A percentile compares a stretch with the other conserved stretches of the same genome.
phyloP scores from a whole-genome alignment of 2,329 filamentous ascomycete genomes.

The Paecilomyces sp. region DNA sequence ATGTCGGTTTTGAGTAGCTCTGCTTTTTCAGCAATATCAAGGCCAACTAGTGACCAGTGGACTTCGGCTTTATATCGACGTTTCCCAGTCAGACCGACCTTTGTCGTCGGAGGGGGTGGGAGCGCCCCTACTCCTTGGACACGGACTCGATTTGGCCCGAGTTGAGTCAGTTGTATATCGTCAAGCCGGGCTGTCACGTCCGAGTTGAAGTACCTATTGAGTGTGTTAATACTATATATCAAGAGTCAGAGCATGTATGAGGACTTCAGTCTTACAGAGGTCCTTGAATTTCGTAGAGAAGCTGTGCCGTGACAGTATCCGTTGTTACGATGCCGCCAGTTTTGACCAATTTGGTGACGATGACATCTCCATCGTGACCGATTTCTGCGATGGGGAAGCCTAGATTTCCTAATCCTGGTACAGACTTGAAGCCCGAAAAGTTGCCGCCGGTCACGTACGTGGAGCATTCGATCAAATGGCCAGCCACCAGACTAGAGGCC shows the following conservation, averaged over 20 bases:
- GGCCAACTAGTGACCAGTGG: slow-evolving; percentile 38
- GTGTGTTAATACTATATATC: not conserved
- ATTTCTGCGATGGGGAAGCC: slow-evolving; percentile 24
- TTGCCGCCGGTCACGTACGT: slow-evolving; percentile 19
- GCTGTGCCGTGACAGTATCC: not conserved
- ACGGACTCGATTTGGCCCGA: not conserved
- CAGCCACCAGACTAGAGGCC: slow-evolving; percentile 18
- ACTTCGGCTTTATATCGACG: slow-evolving; percentile 43
- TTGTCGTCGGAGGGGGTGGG: slow-evolving; percentile 45
- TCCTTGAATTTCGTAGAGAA: not conserved
- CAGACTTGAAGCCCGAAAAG: slow-evolving; percentile 18
- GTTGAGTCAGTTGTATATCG: not conserved
- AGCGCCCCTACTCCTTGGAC: slow-evolving; percentile 33
- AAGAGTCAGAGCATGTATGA: not conserved
- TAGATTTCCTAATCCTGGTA: slow-evolving; percentile 7
- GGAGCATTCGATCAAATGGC: slow-evolving; percentile 21
- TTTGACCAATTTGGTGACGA: not conserved
- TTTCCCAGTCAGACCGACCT: slow-evolving; percentile 40
- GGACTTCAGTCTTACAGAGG: not conserved
- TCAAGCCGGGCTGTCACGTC: slow-evolving; percentile 2
- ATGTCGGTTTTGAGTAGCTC: slow-evolving; percentile 40
- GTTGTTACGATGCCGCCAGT: not conserved
- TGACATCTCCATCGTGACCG: not conserved
- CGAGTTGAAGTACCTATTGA: not conserved
- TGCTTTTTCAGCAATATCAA: slow-evolving; percentile 40